phyloP scores from a whole-genome alignment of 2,329 filamentous ascomycete genomes.

The Raffaelea arxii region DNA sequence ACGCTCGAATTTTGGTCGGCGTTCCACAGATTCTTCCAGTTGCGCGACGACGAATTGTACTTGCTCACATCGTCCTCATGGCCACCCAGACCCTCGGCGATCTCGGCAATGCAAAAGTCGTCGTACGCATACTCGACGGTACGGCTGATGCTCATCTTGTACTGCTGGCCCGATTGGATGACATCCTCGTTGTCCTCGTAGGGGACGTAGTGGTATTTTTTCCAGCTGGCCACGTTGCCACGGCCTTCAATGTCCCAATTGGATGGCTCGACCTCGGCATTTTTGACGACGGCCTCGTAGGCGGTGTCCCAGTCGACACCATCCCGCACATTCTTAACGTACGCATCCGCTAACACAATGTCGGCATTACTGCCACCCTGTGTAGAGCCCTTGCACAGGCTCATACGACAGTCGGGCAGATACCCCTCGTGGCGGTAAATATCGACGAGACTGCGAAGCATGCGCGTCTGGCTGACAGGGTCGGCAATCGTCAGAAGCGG shows the following conservation, averaged over 20 bases:
- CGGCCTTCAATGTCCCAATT: conserved; percentile 64
- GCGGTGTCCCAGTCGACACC: conserved; percentile 58
- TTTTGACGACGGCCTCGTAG: conserved; percentile 54
- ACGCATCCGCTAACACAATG: conserved; percentile 57
- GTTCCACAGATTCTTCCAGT: conserved; percentile 61
- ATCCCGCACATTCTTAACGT: conserved; percentile 51
- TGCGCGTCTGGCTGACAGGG: conserved; percentile 50
- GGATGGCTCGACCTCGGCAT: conserved; percentile 56
- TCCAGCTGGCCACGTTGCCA: conserved; percentile 65
- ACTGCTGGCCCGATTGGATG: no score
- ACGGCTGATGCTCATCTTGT: conserved; percentile 55
- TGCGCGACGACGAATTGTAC: conserved; percentile 48
- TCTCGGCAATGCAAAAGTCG: conserved; percentile 58
- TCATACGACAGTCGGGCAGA: conserved; percentile 68
- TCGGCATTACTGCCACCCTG: conserved; percentile 71
- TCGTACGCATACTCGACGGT: conserved; percentile 74
- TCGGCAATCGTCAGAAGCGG: conserved; percentile 61
- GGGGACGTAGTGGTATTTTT: conserved; percentile 60
- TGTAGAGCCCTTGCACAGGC: conserved; percentile 62
- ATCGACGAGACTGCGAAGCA: conserved; percentile 63
- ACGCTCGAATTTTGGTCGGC: conserved; percentile 42
- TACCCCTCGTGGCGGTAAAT: conserved; percentile 62
- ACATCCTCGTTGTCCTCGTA: conserved; percentile 60
- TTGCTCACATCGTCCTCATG: conserved; percentile 45
- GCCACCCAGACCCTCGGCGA: conserved; percentile 45